Percentiles rank a stretch among this genome's conserved stretches.
phyloP scores from a whole-genome alignment of 768 basidiomycete genomes.

The Pleurotus salmoneostramineus region DNA sequence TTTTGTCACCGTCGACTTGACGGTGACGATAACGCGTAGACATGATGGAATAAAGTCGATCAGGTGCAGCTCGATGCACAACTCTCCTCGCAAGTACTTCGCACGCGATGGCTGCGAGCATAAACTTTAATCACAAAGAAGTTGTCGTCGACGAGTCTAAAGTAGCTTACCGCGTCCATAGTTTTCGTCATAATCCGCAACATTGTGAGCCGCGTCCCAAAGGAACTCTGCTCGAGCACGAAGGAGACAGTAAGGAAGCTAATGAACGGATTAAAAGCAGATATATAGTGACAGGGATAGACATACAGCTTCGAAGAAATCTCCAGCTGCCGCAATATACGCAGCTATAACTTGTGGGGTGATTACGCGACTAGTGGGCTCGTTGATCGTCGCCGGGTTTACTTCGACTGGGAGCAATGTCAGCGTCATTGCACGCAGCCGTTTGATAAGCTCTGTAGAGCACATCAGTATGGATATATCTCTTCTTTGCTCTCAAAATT shows the following conservation, averaged over 20 bases:
- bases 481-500: background rate
- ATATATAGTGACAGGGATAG: background rate
- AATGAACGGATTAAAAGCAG: constrained; percentile 2
- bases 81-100: constrained; percentile 82
- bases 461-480: background rate
- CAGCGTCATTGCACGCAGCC: constrained; percentile 73
- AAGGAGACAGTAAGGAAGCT: constrained; percentile 83
- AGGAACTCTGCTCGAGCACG: constrained; percentile 78
- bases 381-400: constrained; percentile 55
- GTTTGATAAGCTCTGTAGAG: constrained; percentile 68
- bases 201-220: constrained; percentile 75
- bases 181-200: constrained; percentile 88
- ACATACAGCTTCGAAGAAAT: constrained; percentile 80
- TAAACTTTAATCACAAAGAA: too few relatives aligned
- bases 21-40: constrained; percentile 70
- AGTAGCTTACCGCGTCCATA: constrained; percentile 58
- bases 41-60: constrained; percentile 68
- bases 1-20: constrained; percentile 72
- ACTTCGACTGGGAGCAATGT: constrained; percentile 81
- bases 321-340: constrained; percentile 79
- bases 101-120: constrained; percentile 67
- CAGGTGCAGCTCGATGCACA: constrained; percentile 63
- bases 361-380: constrained; percentile 80
- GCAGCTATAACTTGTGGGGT: constrained; percentile 77
- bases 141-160: background rate